Evolutionary conservation across 1,284 basidiomycete genomes (phyloP), one percentile per base, ranked within the genome.

Genomic region (Singerocomus inundabilis): DNA sequence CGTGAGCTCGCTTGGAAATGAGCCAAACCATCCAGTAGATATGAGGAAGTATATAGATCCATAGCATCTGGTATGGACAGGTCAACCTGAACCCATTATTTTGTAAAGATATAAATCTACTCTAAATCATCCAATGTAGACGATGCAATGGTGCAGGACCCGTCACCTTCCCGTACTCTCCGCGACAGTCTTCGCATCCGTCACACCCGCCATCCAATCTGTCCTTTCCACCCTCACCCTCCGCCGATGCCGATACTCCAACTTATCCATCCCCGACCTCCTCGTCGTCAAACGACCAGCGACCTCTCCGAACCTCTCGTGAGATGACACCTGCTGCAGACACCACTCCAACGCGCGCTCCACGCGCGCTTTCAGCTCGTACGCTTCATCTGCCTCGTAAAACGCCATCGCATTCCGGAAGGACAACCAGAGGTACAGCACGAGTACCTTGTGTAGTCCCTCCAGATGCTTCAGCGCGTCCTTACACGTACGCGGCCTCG

Each of bases 351-450:
- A 79, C 11, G 77, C 84, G 26, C 66, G 64, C 69, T 97, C 91
- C 5, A 84, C 74, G 30, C 84, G 72, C n/a, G 64, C 64, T 67
- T 93, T 93, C 47, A 88, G 61, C 37, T 66, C 68, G 5, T 70
- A 62, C 1, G 82, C 85, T 35, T 76, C 69, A 10, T 72, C 67
- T 29, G 77, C 71, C 31, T 88, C 78, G 15, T 80, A 73, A 66
- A 91, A 98, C 11, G 83, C 78, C 40, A 93, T 74, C 1, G 84
- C 79, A 43, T 85, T 78, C n/a, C 95, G 83, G 69, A 84, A 87
- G 21, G 78, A 78, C 51, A 97, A 77, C 96, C 96, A 99, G 46
- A 93, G 74, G 68, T 98, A 98, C 16, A 90, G 60, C 15, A 89
- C 84, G 25, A 95, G 66, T n/a, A 82, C 72, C 59, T 89, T 88